Evolutionary conservation across 2,329 filamentous ascomycete species (phyloP), one percentile per base, ranked within the genome.

Genomic region (Penicillium sclerotiorum): DNA sequence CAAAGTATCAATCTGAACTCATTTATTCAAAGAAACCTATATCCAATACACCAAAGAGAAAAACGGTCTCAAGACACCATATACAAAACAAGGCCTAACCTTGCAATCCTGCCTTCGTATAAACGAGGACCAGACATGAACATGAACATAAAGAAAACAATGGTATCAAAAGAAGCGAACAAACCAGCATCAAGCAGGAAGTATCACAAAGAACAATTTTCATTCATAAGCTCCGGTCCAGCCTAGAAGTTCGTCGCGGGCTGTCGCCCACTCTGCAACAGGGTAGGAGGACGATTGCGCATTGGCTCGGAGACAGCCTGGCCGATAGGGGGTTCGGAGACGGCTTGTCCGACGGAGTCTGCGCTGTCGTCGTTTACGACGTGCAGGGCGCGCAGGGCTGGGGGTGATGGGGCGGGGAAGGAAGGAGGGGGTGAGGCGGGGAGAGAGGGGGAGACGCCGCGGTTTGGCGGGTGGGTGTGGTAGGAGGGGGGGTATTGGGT

Each of bases 201-300:
- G 32, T 23, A 21, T 12, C 7, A 36, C 21, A 25, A 7, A 33
- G 35, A 40, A 37, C 36, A 46, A 18, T 15, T 17, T 17, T 28
- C 13, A 23, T 13, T n/a, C n/a, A n/a, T n/a, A n/a, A n/a, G n/a
- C n/a, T n/a, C n/a, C 30, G 30, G 30, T 13, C 42, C 42, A 45
- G 42, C 30, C 32, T 30, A 46, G 15, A 37, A 40, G 36, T 71
- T 69, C 30, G 61, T 56, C 7, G 59, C 63, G 9, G 72, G 68
- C 47, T 68, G 68, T 45, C 69, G 65, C 13, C 72, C 73, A 47
- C 67, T 70, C 52, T 73, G 68, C 47, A 74, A 54, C 27, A 74
- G 57, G 65, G 67, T 74, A 8, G 72, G 72, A 28, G 71, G 69
- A 53, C 70, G 62, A 50, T 65, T 62, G 51, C 59, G 49, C 22